Conservation (phyloP, 192 early-diverging fungal genomes). For the Helicostylum pulchrum region DNA sequence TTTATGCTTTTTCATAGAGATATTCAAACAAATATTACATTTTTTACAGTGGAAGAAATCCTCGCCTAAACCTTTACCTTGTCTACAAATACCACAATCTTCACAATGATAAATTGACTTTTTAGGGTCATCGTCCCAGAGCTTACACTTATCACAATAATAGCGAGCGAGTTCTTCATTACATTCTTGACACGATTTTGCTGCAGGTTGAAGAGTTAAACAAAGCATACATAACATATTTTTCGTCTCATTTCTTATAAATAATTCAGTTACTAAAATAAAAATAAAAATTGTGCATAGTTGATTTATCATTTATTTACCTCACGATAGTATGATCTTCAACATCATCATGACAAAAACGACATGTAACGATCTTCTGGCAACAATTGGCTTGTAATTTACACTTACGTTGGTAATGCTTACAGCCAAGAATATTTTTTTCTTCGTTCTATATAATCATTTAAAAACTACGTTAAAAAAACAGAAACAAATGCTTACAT, state of each 20-base stretch:
- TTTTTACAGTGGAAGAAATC: conserved; percentile 92
- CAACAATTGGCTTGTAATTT: conserved; percentile 82
- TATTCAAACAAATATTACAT: conserved; percentile 89
- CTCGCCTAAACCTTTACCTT: conserved; percentile 70
- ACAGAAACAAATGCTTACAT: conserved; percentile 6
- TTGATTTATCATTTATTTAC: conserved; percentile 36
- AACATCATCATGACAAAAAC: conserved; percentile 81
- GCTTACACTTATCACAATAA: conserved; percentile 86
- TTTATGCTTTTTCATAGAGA: conserved; percentile 71
- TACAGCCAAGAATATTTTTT: conserved; percentile 61
- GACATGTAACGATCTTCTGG: conserved; percentile 71
- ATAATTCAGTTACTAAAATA: neutral
- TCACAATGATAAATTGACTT: conserved; percentile 93
- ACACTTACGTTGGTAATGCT: conserved; percentile 71
- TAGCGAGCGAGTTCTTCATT: conserved; percentile 63
- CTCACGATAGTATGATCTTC: conserved; percentile 72
- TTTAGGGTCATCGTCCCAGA: conserved; percentile 82
- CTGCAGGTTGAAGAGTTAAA: conserved; percentile 70
- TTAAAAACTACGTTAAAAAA: neutral
- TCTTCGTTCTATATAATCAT: conserved; percentile 45
- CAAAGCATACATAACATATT: conserved; percentile 97
- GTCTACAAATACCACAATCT: conserved; percentile 89
- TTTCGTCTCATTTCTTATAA: conserved; percentile 47
- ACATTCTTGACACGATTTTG: conserved; percentile 75
- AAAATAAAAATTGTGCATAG: neutral